Evolutionary conservation across 2,329 filamentous ascomycete species (phyloP).

Genomic region (Zasmidium cellare): DNA sequence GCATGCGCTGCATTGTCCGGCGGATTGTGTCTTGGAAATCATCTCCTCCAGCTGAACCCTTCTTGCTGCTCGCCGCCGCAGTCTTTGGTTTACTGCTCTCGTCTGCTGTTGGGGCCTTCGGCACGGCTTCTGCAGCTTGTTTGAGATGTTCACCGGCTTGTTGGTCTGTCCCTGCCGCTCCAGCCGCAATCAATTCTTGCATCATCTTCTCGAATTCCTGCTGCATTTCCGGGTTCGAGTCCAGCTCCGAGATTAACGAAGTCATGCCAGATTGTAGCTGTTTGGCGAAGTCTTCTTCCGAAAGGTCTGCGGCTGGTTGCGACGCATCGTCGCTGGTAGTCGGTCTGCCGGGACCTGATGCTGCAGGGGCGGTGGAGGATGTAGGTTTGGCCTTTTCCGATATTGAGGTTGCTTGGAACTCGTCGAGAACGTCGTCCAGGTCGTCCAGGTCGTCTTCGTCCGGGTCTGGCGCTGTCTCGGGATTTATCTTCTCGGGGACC

Average conservation of each 20-base stretch:
- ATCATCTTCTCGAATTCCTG: constrained; percentile 66
- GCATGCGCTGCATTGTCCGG: constrained; percentile 94
- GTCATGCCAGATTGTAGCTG: constrained; percentile 91
- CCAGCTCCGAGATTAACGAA: constrained; percentile 71
- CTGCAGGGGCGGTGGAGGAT: constrained; percentile 31
- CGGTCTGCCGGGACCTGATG: constrained; percentile 42
- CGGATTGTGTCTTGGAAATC: constrained; percentile 92
- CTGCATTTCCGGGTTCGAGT: constrained; percentile 65
- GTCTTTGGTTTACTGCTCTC: constrained; percentile 24
- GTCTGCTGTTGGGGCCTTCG: constrained; percentile 2
- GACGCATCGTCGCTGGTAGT: constrained; percentile 31
- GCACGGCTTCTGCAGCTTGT: constrained; percentile 34
- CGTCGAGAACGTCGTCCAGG: constrained; percentile 90
- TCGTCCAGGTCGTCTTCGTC: constrained; percentile 93
- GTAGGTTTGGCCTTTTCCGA: constrained; percentile 38
- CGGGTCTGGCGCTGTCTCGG: constrained; percentile 64
- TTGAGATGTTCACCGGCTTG: constrained; percentile 33
- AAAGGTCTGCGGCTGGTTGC: constrained; percentile 15
- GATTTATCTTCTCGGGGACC: constrained; percentile 19
- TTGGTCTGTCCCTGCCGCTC: constrained; percentile 38
- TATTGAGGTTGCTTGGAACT: constrained; percentile 70
- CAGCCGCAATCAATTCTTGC: constrained; percentile 54
- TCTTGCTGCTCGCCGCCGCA: constrained; percentile 12
- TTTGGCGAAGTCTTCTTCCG: constrained; percentile 76
- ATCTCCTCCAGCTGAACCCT: constrained; percentile 41